Base-by-base conservation (phyloP, 441 rosid genomes). In the Heliophila coronopifolia region DNA sequence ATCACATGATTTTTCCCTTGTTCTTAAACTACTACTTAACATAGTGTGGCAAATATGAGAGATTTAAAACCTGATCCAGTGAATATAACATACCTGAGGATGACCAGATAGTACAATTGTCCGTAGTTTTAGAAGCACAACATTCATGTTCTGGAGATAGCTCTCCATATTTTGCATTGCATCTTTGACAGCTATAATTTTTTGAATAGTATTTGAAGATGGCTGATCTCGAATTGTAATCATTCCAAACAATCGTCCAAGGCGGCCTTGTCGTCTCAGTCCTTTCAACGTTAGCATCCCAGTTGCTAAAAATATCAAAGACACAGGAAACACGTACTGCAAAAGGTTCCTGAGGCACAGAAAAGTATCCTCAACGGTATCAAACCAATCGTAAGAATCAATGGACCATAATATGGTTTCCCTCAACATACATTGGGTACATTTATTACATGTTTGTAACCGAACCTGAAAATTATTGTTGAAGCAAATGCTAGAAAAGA, bases 191-290 rank as follows among this genome's bases (percentile, higher is more conserved):
- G 98, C 95, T 34, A 91, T 73, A 14, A 91, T 85, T 76, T 91
- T 87, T 56, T 91, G 89, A 59, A 91, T 79, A 36, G 98, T 91
- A 70, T 91, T 90, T 55, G 98, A 91, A 55, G 98, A 91, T 43
- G 96, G 96, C 69, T 92, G 98, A 75, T 92, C 96, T 50, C 72
- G 75, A 53, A 92, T 83, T 1, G 88, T 87, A 67, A 92, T 70
- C 66, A 70, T 77, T 45, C 98, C 96, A 54, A 84, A 92, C 30
- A 67, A 79, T 75, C 91, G 83, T 46, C 96, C 98, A 38, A 92
- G 75, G 57, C 98, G 95, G 20, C 96, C 96, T 77, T 92, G 98
- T 67, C 76, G 74, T 73, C 80, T 81, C n/a, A 92, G 83, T 54
- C 98, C 86, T 73, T 85, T 92, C 11, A 92, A 58, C 7, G 89